Conservation (phyloP, 805 yeast genomes). For the Candida andamanensis region DNA sequence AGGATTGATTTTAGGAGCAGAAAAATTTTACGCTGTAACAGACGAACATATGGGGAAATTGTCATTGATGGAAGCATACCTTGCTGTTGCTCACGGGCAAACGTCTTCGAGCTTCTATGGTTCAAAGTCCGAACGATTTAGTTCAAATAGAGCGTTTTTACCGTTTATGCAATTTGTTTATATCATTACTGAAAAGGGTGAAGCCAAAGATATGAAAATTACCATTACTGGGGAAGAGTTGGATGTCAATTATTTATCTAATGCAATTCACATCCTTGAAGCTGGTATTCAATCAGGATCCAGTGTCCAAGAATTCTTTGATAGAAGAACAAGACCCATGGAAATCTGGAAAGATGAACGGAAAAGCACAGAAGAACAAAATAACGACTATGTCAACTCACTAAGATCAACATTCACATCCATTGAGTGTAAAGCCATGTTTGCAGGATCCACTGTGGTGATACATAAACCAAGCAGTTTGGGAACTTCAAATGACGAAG, state of each 20-base stretch:
- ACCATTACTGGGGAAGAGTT: constrained; percentile 62
- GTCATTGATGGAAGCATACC: constrained; percentile 61
- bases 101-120: constrained; percentile 47
- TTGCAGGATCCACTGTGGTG: constrained; percentile 65
- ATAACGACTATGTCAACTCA: constrained; percentile 11
- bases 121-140: constrained; percentile 38
- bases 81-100: constrained; percentile 66
- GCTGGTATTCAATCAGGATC: constrained; percentile 44
- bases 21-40: constrained; percentile 61
- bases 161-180: constrained; percentile 63
- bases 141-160: constrained; percentile 58
- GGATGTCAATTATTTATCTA: constrained; percentile 59
- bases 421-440: constrained; percentile 48
- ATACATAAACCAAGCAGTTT: constrained; percentile 40
- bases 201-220: constrained; percentile 32
- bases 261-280: constrained; percentile 52
- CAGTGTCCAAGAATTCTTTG: constrained; percentile 33
- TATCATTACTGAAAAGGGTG: constrained; percentile 24
- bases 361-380: constrained; percentile 10
- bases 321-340: constrained; percentile 15
- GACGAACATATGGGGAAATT: constrained; percentile 61
- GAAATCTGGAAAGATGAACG: constrained; percentile 12
- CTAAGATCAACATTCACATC: constrained; percentile 24
- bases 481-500: constrained; percentile 30
- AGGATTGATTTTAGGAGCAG: constrained; percentile 78